Evolutionary conservation across 2,329 filamentous ascomycete genomes (phyloP).

Genomic region (Calcarisporium arbuscula): DNA sequence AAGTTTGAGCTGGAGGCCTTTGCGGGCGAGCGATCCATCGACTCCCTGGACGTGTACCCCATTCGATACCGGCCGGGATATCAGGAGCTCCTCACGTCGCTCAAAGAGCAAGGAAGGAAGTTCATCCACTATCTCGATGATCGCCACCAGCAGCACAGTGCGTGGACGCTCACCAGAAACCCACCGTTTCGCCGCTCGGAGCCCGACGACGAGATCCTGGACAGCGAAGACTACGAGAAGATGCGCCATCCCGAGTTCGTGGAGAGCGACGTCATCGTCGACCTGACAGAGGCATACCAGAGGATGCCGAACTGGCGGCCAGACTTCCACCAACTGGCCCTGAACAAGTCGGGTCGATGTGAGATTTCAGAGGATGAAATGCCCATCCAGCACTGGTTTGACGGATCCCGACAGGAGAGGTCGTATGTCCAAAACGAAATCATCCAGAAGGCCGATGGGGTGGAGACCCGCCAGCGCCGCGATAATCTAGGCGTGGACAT

Average conservation of each 20-base stretch:
- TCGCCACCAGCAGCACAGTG: conserved; percentile 33
- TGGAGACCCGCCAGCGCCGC: conserved; percentile 29
- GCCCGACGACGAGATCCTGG: conserved; percentile 25
- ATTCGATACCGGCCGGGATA: conserved; percentile 31
- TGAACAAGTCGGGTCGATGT: conserved; percentile 23
- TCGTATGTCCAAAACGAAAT: conserved; percentile 27
- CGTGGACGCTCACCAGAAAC: conserved; percentile 34
- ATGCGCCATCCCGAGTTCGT: conserved; percentile 33
- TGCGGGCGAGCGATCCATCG: conserved; percentile 30
- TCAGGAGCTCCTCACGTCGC: conserved; percentile 24
- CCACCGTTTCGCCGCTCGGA: conserved; percentile 21
- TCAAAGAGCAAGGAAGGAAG: conserved; percentile 24
- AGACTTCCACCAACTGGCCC: conserved; percentile 20
- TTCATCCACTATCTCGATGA: conserved; percentile 28
- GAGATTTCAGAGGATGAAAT: conserved; percentile 27
- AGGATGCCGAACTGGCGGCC: conserved; percentile 32
- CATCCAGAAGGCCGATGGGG: conserved; percentile 28
- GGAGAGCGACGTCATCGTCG: conserved; percentile 36
- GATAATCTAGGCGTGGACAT: conserved; percentile 27
- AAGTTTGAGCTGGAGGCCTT: conserved; percentile 30
- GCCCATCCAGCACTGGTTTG: conserved; percentile 31
- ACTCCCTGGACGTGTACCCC: conserved; percentile 30
- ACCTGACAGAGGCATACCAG: conserved; percentile 33
- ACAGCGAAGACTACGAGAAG: conserved; percentile 22
- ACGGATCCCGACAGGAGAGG: conserved; percentile 20